Evolutionary conservation across 371 early-diverging fungal genomes (phyloP).

Genomic region (Racocetra persica): DNA sequence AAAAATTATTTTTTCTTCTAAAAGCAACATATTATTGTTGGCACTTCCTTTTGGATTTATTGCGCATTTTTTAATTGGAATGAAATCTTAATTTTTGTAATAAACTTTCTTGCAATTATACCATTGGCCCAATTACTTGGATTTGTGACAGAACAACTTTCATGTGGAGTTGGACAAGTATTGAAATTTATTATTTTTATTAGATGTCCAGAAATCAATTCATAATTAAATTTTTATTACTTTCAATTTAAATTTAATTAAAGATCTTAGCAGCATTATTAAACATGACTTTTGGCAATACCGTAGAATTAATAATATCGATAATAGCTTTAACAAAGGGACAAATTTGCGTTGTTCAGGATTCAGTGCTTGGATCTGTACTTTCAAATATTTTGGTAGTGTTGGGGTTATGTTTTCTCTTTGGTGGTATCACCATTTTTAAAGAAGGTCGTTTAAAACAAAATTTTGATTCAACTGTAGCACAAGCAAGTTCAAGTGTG

Average conservation of each 20-base stretch:
- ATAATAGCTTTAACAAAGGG: slow-evolving; percentile 79
- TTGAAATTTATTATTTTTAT: not conserved
- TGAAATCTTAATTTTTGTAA: slow-evolving; percentile 68
- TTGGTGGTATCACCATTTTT: slow-evolving; percentile 62
- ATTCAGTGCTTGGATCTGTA: slow-evolving; percentile 85
- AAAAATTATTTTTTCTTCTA: not conserved
- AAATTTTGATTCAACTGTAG: slow-evolving; percentile 77
- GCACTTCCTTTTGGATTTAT: slow-evolving; percentile 59
- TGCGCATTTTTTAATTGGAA: slow-evolving; percentile 67
- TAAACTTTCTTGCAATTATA: slow-evolving; percentile 92
- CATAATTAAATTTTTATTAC: not conserved
- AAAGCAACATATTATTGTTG: not conserved
- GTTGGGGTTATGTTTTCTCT: slow-evolving; percentile 78
- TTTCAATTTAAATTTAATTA: slow-evolving; percentile 47
- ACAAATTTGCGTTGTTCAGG: slow-evolving; percentile 76
- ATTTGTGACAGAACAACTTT: slow-evolving; percentile 61
- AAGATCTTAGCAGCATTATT: slow-evolving; percentile 85
- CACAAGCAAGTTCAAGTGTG: slow-evolving; percentile 82
- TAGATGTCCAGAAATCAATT: not conserved
- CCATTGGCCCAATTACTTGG: slow-evolving; percentile 82
- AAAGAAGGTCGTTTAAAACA: slow-evolving; percentile 66
- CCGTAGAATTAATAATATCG: slow-evolving; percentile 83
- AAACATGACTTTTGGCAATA: slow-evolving; percentile 85
- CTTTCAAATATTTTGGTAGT: slow-evolving; percentile 83
- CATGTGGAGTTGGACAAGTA: slow-evolving; percentile 50